Percentiles rank a stretch among this genome's conserved stretches.
Evolutionary conservation across 1,284 basidiomycete species (phyloP).

Genomic region (Marasmius sp.): DNA sequence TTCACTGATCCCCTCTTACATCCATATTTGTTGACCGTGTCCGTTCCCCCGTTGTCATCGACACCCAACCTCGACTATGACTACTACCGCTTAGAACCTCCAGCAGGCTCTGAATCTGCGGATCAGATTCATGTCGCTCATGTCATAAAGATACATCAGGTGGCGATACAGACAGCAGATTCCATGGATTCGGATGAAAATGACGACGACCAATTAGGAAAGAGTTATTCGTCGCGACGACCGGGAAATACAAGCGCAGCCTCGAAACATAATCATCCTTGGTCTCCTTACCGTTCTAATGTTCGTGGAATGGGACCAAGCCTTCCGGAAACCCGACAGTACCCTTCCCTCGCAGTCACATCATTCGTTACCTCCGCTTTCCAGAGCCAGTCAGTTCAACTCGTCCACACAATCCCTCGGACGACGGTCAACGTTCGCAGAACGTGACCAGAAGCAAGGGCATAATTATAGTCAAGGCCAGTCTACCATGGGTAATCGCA

Average conservation of each 20-base stretch:
- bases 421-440: constrained; percentile 53
- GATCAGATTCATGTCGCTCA: constrained; percentile 61
- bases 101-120: constrained; percentile 56
- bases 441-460: constrained; percentile 39
- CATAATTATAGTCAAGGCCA: constrained; percentile 50
- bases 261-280: constrained; percentile 66
- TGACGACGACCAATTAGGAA: constrained; percentile 54
- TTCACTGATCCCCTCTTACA: constrained; percentile 92
- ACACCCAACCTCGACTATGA: constrained; percentile 64
- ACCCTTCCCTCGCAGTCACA: constrained; percentile 81
- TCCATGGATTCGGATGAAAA: constrained; percentile 73
- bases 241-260: constrained; percentile 34
- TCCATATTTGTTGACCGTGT: constrained; percentile 61
- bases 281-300: constrained; percentile 70
- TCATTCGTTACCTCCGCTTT: constrained; percentile 73
- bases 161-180: constrained; percentile 72
- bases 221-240: constrained; percentile 39
- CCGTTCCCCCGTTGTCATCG: constrained; percentile 47
- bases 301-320: constrained; percentile 31
- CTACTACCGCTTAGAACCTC: constrained; percentile 63
- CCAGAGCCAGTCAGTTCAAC: constrained; percentile 50
- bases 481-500: constrained; percentile 26
- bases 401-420: constrained; percentile 6
- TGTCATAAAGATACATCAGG: constrained; percentile 51
- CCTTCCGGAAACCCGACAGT: constrained; percentile 47